phyloP scores from a whole-genome alignment of 228 moss, liverwort and hornwort species.

The Sphagnum fallax region DNA sequence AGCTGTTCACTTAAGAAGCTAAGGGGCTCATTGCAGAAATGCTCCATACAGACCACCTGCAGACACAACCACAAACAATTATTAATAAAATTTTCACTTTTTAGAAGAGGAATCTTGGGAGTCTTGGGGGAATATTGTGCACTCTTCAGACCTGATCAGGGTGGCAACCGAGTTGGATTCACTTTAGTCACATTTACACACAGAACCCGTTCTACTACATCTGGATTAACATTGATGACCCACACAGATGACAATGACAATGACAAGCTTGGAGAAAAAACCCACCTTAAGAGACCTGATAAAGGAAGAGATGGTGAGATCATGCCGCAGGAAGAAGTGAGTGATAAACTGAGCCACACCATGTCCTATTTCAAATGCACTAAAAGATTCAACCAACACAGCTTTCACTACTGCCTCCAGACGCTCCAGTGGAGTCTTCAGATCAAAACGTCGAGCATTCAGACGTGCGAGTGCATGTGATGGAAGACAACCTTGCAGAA shows the following conservation, averaged over 20 bases:
- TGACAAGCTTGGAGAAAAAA: background rate
- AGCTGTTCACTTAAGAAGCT: constrained; percentile 77
- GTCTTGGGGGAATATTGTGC: no score
- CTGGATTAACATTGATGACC: no score
- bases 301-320: constrained; percentile 80
- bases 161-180: no score
- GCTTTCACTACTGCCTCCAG: constrained; percentile 68
- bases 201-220: no score
- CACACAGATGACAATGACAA: no score
- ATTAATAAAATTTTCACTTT: no score
- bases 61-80: background rate
- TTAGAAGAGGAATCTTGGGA: no score
- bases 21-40: constrained; percentile 83
- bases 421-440: constrained; percentile 66
- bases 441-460: constrained; percentile 61
- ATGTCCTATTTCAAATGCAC: constrained; percentile 73
- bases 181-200: no score
- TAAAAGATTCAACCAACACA: constrained; percentile 69
- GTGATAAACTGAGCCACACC: constrained; percentile 58
- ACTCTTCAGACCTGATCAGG: no score
- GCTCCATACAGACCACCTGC: constrained; percentile 88
- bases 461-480: constrained; percentile 63
- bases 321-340: constrained; percentile 60
- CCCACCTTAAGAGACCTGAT: constrained; percentile 80
- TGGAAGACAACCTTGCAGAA: constrained; percentile 65